A percentile compares a stretch with the other conserved stretches of the same genome.
phyloP scores from a whole-genome alignment of 2,329 filamentous ascomycete genomes.

The Neonectria ditissima region DNA sequence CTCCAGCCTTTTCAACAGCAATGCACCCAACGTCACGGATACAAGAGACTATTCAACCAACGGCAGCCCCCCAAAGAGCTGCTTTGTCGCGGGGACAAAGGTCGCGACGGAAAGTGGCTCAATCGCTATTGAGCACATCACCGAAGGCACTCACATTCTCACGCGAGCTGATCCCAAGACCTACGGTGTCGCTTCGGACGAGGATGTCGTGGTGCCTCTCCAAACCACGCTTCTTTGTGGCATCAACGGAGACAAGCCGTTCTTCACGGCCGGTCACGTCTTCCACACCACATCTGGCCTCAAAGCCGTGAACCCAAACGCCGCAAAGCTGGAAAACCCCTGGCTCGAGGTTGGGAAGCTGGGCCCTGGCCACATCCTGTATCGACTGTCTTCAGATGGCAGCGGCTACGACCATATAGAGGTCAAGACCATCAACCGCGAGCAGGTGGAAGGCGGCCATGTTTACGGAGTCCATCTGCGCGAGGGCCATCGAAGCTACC shows the following conservation, averaged over 20 bases:
- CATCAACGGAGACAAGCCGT: constrained; percentile 6
- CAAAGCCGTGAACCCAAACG: neutral
- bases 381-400: neutral
- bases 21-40: neutral
- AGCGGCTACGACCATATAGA: neutral
- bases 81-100: neutral
- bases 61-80: neutral
- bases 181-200: neutral
- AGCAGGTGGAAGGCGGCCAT: accelerated
- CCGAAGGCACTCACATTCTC: neutral
- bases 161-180: neutral
- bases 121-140: neutral
- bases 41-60: neutral
- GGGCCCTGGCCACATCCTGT: neutral
- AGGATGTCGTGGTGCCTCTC: neutral
- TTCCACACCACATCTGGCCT: constrained; percentile 16
- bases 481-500: constrained; percentile 22
- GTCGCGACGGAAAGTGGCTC: neutral
- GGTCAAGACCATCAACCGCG: neutral
- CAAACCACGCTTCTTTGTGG: neutral
- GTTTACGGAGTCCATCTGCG: constrained; percentile 20
- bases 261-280: constrained; percentile 9
- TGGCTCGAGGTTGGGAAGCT: constrained; percentile 13
- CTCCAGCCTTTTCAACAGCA: neutral
- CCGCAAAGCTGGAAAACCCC: constrained; percentile 11